Conservation (phyloP, 1,284 basidiomycete genomes). For the Sphagnurus paluster region DNA sequence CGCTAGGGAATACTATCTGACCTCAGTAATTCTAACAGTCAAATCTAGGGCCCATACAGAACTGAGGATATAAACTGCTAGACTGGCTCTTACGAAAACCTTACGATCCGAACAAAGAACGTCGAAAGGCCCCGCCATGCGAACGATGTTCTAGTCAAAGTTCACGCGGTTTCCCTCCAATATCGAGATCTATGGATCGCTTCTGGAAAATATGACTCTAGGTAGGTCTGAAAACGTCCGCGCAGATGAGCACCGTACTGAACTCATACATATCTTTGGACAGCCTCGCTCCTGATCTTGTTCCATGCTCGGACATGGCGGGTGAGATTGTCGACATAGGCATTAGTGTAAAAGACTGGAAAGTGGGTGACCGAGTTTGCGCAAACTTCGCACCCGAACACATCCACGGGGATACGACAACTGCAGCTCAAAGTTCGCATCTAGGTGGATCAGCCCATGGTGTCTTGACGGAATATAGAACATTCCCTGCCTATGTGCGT, state of each 20-base stretch:
- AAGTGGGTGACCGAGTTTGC: constrained; percentile 56
- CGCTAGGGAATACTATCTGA: too few species aligned
- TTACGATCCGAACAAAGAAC: constrained; percentile 30
- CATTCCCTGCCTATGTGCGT: constrained; percentile 44
- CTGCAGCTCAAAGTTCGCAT: constrained; percentile 29
- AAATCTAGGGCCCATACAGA: too few species aligned
- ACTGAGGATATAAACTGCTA: too few species aligned
- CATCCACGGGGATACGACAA: constrained; percentile 38
- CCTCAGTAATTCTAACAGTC: too few species aligned
- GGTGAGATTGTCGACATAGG: constrained; percentile 61
- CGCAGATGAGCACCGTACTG: too few species aligned
- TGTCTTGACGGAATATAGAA: constrained; percentile 54
- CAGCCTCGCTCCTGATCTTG: constrained; percentile 27
- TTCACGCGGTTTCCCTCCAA: constrained; percentile 54
- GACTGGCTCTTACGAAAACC: constrained; percentile 27
- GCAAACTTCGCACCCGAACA: constrained; percentile 44
- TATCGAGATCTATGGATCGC: constrained; percentile 45
- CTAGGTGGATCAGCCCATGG: constrained; percentile 55
- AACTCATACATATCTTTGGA: not conserved
- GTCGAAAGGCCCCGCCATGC: constrained; percentile 35
- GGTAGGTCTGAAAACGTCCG: not conserved
- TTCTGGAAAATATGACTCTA: constrained; percentile 28
- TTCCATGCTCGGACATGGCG: constrained; percentile 63
- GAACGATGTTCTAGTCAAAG: constrained; percentile 47
- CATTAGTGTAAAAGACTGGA: constrained; percentile 47